phyloP scores from a whole-genome alignment of 1,284 basidiomycete species.

The Puccinia brachypodii region DNA sequence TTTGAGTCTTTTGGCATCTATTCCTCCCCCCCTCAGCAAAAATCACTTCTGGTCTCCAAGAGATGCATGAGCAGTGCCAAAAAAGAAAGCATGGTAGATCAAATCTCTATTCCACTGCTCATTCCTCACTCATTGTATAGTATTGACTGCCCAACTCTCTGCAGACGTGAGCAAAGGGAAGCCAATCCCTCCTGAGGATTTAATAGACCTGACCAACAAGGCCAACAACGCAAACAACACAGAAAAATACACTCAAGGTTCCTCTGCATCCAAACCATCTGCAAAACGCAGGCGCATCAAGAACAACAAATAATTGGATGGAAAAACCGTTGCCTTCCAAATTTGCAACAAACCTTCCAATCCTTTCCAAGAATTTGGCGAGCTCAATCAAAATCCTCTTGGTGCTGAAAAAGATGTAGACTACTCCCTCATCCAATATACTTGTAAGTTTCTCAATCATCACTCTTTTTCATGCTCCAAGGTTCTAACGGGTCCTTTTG shows the following conservation, averaged over 20 bases:
- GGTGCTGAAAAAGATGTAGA: not conserved
- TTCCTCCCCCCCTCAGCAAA: not conserved
- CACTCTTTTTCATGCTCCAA: no score
- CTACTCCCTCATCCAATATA: not conserved
- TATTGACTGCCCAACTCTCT: not conserved
- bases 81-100: conserved; percentile 15
- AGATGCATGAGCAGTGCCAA: not conserved
- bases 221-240: not conserved
- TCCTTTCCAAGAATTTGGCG: not conserved
- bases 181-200: conserved; percentile 7
- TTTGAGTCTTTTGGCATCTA: conserved; percentile 1
- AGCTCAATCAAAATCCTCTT: not conserved
- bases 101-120: not conserved
- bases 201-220: conserved; percentile 12
- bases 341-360: not conserved
- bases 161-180: conserved; percentile 20
- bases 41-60: not conserved
- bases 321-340: no score
- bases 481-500: no score
- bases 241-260: not conserved
- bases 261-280: not conserved
- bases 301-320: not conserved
- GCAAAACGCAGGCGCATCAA: not conserved
- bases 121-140: not conserved
- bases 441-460: not conserved